A percentile compares a stretch with the other conserved stretches of the same genome.
phyloP scores from a whole-genome alignment of 2,329 filamentous ascomycete species.

The Dendrostoma leiphaemia region DNA sequence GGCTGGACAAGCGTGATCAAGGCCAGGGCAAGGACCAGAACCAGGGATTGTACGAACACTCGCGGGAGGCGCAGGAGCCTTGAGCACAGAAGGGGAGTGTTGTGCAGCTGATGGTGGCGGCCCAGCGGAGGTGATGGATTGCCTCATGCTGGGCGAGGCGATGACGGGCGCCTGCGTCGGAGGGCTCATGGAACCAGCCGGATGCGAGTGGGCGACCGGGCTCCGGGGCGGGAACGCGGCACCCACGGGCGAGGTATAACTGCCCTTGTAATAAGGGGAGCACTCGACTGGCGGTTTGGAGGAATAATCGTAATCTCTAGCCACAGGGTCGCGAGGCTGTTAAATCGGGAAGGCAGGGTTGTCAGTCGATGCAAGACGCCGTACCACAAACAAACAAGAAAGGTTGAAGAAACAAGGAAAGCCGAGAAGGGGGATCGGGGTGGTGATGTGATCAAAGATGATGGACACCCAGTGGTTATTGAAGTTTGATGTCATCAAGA shows the following conservation, averaged over 20 bases:
- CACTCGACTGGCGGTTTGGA: constrained; percentile 38
- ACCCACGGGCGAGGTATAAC: constrained; percentile 47
- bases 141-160: constrained; percentile 47
- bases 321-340: constrained; percentile 45
- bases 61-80: constrained; percentile 35
- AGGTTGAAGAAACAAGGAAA: constrained; percentile 16
- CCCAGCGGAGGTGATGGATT: constrained; percentile 37
- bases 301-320: constrained; percentile 41
- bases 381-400: neutral
- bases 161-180: constrained; percentile 39
- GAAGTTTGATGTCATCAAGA: constrained; percentile 21
- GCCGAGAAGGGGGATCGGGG: neutral
- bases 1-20: neutral
- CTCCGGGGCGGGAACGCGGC: constrained; percentile 47
- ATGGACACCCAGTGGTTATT: constrained; percentile 4
- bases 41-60: constrained; percentile 30
- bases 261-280: constrained; percentile 48
- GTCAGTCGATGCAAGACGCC: constrained; percentile 21
- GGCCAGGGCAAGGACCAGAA: neutral
- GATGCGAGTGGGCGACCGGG: constrained; percentile 46
- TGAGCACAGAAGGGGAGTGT: constrained; percentile 35
- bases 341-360: constrained; percentile 20
- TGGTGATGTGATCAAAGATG: constrained; percentile 17
- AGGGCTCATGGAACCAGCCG: constrained; percentile 41
- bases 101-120: constrained; percentile 36